Percentiles rank a stretch among this genome's conserved stretches.
These are phyloP conservation scores for Dendrocalamus latiflorus DNA, from an alignment of 202 grass and related monocot genomes.

Conservation along the genomic window DNA sequence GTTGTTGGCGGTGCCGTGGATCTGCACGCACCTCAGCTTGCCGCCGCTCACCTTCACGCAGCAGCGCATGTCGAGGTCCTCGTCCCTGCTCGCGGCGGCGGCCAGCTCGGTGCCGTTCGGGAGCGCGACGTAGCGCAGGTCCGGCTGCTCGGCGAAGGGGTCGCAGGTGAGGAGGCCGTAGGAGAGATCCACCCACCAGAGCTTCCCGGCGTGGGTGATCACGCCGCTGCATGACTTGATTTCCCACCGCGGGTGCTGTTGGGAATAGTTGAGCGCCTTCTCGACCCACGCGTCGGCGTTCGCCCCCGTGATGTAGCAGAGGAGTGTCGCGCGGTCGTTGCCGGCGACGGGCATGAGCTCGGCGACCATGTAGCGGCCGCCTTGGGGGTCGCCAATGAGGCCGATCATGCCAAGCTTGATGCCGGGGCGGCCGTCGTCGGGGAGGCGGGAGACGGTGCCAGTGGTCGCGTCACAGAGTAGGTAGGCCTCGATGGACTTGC, in stretches of 20 bases:
- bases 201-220: background rate
- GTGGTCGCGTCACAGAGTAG: no score
- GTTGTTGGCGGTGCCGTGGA: background rate
- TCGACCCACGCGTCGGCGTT: background rate
- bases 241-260: background rate
- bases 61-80: background rate
- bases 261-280: background rate
- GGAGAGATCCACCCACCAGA: conserved; percentile 23
- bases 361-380: background rate
- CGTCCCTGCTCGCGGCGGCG: background rate
- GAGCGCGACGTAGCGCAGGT: background rate
- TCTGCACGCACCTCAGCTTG: background rate
- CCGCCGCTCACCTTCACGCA: background rate
- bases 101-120: background rate
- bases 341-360: background rate
- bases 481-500: background rate
- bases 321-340: background rate
- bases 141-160: background rate
- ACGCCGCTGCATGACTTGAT: background rate
- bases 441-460: background rate
- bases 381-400: background rate
- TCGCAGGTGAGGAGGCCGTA: conserved; percentile 19
- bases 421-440: background rate
- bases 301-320: no score
- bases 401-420: background rate